phyloP scores from a whole-genome alignment of 2,329 filamentous ascomycete species.

The Fusarium coffeatum region DNA sequence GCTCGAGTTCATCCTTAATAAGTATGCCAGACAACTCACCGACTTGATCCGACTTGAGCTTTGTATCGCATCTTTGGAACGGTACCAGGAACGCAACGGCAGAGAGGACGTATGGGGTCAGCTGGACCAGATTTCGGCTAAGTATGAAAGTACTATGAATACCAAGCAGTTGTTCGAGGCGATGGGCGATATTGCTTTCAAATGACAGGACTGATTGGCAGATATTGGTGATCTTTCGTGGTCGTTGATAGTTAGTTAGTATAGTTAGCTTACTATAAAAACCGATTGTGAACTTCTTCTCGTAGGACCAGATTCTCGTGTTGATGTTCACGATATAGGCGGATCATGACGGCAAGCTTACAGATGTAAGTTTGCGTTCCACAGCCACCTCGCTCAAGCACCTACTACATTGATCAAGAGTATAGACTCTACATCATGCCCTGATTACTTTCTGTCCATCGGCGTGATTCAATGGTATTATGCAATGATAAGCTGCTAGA shows the following conservation, averaged over 20 bases:
- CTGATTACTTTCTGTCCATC: rapidly evolving
- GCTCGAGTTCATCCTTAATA: rapidly evolving
- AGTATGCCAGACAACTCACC: rapidly evolving
- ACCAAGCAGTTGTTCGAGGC: too few species aligned
- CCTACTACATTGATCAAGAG: background rate
- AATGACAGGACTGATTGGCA: too few species aligned
- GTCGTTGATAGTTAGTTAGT: too few species aligned
- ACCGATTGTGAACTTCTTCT: rapidly evolving
- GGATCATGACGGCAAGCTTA: background rate
- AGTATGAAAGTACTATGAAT: rapidly evolving
- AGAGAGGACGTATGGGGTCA: too few species aligned
- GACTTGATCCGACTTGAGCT: too few species aligned
- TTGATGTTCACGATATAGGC: background rate
- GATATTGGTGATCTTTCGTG: too few species aligned
- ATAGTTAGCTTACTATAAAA: too few species aligned
- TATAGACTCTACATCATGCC: background rate
- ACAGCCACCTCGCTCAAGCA: background rate
- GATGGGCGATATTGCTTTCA: too few species aligned
- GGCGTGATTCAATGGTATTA: background rate
- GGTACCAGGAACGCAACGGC: rapidly evolving
- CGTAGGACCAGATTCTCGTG: too few species aligned
- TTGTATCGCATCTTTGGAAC: too few species aligned
- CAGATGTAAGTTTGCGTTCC: rapidly evolving
- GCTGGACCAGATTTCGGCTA: too few species aligned
- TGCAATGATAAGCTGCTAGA: rapidly evolving